A percentile compares a stretch with the other conserved stretches of the same genome.
Conservation (phyloP, 192 early-diverging fungal genomes). For the Kappamyces sp. region DNA sequence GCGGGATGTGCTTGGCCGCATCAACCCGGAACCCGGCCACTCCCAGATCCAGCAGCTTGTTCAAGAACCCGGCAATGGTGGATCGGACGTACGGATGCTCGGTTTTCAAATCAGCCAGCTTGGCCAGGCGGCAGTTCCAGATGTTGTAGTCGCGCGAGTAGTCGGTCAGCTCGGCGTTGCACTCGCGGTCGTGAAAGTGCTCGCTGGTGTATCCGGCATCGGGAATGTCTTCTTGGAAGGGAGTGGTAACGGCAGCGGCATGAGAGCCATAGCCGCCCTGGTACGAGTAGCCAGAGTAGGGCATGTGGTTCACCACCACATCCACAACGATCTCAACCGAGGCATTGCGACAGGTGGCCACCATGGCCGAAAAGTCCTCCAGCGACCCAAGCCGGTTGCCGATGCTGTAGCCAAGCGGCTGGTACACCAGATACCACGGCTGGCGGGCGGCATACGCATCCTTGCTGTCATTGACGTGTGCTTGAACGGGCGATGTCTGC, state of each 20-base stretch:
- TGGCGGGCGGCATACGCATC: neutral
- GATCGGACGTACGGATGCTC: conserved; percentile 15
- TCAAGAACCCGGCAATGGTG: conserved; percentile 8
- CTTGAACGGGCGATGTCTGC: conserved; percentile 5
- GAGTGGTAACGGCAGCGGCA: neutral
- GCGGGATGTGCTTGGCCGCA: conserved; percentile 13
- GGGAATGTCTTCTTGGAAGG: conserved; percentile 7
- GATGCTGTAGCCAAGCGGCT: conserved; percentile 13
- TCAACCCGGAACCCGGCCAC: conserved; percentile 14
- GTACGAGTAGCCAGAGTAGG: neutral
- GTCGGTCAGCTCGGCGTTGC: conserved; percentile 7
- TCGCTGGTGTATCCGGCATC: conserved; percentile 15
- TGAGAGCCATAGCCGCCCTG: too few species aligned
- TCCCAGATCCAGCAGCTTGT: neutral
- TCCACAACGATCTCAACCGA: conserved; percentile 15
- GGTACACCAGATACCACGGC: conserved; percentile 14
- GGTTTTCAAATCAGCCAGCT: conserved; percentile 10
- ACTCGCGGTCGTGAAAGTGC: conserved; percentile 11
- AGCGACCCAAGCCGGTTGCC: conserved; percentile 12
- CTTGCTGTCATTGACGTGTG: neutral
- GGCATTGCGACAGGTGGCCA: conserved; percentile 7
- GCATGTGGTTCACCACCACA: conserved; percentile 14
- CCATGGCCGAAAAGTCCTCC: conserved; percentile 12
- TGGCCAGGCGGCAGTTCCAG: conserved; percentile 12
- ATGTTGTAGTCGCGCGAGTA: conserved; percentile 6